Evolutionary conservation across 768 basidiomycete species (phyloP), one percentile per base, ranked within the genome.

Genomic region (Terana coerulea): DNA sequence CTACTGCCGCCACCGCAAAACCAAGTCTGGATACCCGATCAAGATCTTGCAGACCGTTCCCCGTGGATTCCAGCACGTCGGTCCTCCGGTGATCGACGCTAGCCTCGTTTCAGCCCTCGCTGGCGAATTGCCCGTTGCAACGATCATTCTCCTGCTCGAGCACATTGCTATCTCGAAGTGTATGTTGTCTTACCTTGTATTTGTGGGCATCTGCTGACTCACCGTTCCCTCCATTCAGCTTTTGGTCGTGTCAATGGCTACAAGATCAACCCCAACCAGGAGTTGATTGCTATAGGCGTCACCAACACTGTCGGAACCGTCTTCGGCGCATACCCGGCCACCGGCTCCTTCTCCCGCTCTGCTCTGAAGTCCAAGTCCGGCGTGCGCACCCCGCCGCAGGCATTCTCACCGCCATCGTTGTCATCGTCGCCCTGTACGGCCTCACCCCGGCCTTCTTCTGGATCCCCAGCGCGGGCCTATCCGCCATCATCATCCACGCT

Each of bases 111-210:
- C 61, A 0, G 91, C 90, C 0, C 72, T 98, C 49, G 86, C 77
- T 1, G 72, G 83, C 5, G 77, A 95, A 51, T 66, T 98, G 2
- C 90, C 91, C 2, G 81, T 92, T 4, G 84, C 91, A 17, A 92
- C 90, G 0, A 91, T 95, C 58, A 87, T 95, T 62, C 76, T 98
- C 40, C 75, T 98, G 12, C 74, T 98, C 45, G 95, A 98, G 67
- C 97, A 99, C 70, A 98, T 98, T 53, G 88, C 95, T 26, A 99
- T 99, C 59, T 82, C 90, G n/a, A 95, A 94, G 70, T 90, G 90
- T 88, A 65, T 63, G 80, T 68, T n/a, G 26, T 33, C 1, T n/a
- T 25, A 17, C 17, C 19, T 15, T 11, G 6, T 51, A 28, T 10
- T 51, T 12, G 35, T 33, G 26, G 10, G 15, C n/a, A 22, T 25